A percentile compares a stretch with the other conserved stretches of the same genome.
Conservation (phyloP, 305 asterid genomes). For the Rubia occidens region DNA sequence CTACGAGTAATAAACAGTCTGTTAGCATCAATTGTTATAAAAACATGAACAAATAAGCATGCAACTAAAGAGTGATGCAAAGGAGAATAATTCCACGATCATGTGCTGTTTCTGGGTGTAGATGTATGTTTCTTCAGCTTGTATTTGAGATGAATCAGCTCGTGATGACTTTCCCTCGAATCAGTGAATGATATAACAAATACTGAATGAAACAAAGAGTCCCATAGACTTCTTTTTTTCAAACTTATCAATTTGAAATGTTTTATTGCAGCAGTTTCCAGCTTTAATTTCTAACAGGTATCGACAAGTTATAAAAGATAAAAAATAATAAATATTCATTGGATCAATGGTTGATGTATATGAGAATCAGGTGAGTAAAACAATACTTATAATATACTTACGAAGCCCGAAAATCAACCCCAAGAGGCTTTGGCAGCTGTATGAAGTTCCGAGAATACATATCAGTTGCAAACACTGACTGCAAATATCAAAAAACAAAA, state of each 20-base stretch:
- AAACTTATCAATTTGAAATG: neutral
- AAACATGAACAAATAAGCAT: neutral
- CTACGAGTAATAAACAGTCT: conserved; percentile 28
- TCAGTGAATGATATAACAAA: neutral
- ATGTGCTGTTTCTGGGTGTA: neutral
- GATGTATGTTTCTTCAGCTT: neutral
- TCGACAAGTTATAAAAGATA: neutral
- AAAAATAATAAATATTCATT: neutral
- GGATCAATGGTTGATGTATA: neutral
- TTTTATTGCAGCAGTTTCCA: neutral
- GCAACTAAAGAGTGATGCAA: conserved; percentile 3
- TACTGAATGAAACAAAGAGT: neutral
- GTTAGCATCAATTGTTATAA: neutral
- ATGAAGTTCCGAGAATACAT: conserved; percentile 72
- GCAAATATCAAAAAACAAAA: conserved; percentile 21
- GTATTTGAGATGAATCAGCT: neutral
- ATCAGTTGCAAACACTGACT: conserved; percentile 87
- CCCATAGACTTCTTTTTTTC: neutral
- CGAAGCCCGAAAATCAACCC: conserved; percentile 96
- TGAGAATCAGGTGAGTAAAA: neutral
- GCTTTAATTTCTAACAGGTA: neutral
- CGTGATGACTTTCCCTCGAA: neutral
- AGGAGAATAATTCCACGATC: conserved; percentile 5
- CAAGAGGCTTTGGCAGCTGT: conserved; percentile 85
- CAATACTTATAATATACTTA: conserved; percentile 33